Percentiles rank a stretch among this genome's conserved stretches.
These are phyloP conservation scores for Kernera saxatilis DNA, from an alignment of 345 rosid genomes.

Conservation along the genomic window DNA sequence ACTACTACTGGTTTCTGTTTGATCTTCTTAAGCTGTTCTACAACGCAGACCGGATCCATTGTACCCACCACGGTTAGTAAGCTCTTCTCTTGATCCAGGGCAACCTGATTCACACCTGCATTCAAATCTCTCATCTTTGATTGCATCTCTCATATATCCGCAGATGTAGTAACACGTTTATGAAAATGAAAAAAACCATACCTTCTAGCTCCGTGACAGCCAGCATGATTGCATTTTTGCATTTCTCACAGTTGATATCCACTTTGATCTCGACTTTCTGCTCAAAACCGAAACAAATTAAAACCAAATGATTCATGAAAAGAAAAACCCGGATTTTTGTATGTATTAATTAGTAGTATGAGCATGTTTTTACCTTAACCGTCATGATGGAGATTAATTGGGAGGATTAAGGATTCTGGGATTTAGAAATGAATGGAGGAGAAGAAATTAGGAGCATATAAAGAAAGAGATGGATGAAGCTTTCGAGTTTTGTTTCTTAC, in stretches of 20 bases:
- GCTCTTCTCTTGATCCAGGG: conserved; percentile 25
- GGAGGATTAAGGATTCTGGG: not conserved
- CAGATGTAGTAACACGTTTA: not conserved
- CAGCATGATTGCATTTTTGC: conserved; percentile 23
- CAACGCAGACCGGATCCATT: conserved; percentile 28
- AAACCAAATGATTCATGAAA: not conserved
- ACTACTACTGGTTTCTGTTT: conserved; percentile 28
- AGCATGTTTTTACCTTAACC: conserved; percentile 19
- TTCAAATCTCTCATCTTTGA: not conserved
- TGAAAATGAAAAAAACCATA: too few relatives aligned
- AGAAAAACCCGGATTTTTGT: not conserved
- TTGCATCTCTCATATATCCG: not conserved
- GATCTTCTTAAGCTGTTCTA: conserved; percentile 13
- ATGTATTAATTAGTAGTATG: not conserved
- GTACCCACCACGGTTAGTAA: conserved; percentile 33
- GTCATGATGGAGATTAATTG: conserved; percentile 14
- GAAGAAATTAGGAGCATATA: conserved; percentile 7
- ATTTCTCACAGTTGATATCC: conserved; percentile 29
- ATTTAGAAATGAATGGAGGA: conserved; percentile 1
- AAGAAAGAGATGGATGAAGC: not conserved
- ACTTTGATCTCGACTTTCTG: conserved; percentile 31
- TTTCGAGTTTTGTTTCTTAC: not conserved
- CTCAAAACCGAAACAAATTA: conserved; percentile 13
- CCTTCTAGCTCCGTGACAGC: conserved; percentile 30
- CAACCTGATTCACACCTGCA: conserved; percentile 28